phyloP scores from a whole-genome alignment of 2,329 filamentous ascomycete species.

The Fusarium camptoceras region DNA sequence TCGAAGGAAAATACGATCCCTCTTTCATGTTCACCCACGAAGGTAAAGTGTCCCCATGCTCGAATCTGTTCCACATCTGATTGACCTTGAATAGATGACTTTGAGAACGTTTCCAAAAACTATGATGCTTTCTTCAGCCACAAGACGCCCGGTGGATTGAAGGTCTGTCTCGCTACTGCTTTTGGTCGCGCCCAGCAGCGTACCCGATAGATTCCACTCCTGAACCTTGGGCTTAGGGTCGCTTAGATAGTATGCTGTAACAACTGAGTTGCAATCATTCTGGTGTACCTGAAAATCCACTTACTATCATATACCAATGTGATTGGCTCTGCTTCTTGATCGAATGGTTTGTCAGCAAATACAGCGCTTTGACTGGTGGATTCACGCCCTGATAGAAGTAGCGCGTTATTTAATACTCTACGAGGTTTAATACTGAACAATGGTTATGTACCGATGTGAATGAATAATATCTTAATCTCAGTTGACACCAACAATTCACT shows the following conservation, averaged over 20 bases:
- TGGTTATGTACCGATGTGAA: too few species aligned
- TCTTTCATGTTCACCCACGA: conserved; percentile 6
- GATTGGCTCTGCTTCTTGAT: too few species aligned
- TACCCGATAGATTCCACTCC: neutral
- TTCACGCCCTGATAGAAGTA: too few species aligned
- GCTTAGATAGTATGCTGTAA: neutral
- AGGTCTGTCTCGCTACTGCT: conserved; percentile 2
- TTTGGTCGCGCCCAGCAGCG: neutral
- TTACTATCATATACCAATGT: neutral
- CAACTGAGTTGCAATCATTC: neutral
- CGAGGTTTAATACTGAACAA: too few species aligned
- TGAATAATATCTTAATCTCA: too few species aligned
- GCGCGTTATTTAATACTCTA: too few species aligned
- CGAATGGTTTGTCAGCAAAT: neutral
- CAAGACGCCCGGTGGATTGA: neutral
- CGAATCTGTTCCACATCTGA: accelerated
- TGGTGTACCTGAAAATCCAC: neutral
- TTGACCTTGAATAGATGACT: neutral
- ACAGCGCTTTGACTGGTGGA: too few species aligned
- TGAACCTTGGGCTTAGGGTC: too few species aligned
- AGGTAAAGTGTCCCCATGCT: neutral
- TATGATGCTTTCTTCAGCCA: conserved; percentile 1
- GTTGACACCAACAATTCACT: too few species aligned
- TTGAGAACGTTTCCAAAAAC: neutral
- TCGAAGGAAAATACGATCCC: conserved; percentile 6